Percentiles rank a stretch among this genome's conserved stretches.
These are phyloP conservation scores for Podila horticola DNA, from an alignment of 192 early-diverging fungal genomes.

Conservation along the genomic window DNA sequence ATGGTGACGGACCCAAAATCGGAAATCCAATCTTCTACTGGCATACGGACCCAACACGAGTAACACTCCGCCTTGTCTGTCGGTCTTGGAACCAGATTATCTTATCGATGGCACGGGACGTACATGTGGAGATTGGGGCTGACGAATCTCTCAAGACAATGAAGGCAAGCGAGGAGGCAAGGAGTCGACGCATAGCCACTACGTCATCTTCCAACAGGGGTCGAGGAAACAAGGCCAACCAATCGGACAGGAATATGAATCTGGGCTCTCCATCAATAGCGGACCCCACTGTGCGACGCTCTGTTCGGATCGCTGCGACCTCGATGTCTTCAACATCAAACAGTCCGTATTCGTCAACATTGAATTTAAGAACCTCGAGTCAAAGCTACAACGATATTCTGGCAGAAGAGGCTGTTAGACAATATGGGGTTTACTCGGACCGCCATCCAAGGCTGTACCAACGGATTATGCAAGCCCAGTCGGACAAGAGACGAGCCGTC, in stretches of 20 bases:
- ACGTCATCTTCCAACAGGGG: not conserved
- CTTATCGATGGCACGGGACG: constrained; percentile 25
- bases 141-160: constrained; percentile 19
- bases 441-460: constrained; percentile 12
- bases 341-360: too few relatives aligned
- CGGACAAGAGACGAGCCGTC: constrained; percentile 11
- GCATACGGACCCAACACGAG: constrained; percentile 14
- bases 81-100: constrained; percentile 27
- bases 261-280: too few relatives aligned
- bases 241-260: not conserved
- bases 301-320: not conserved
- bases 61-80: constrained; percentile 17
- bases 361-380: too few relatives aligned
- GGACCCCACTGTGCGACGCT: not conserved
- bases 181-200: not conserved
- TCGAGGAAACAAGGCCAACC: too few relatives aligned
- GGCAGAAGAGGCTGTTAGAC: constrained; percentile 1
- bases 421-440: constrained; percentile 10
- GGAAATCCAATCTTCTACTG: constrained; percentile 19
- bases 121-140: constrained; percentile 12
- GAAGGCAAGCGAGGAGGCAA: not conserved
- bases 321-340: not conserved
- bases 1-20: constrained; percentile 17
- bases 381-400: not conserved
- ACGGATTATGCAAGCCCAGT: constrained; percentile 4